phyloP scores from a whole-genome alignment of 192 early-diverging fungal species.

The Coemansia reversa region DNA sequence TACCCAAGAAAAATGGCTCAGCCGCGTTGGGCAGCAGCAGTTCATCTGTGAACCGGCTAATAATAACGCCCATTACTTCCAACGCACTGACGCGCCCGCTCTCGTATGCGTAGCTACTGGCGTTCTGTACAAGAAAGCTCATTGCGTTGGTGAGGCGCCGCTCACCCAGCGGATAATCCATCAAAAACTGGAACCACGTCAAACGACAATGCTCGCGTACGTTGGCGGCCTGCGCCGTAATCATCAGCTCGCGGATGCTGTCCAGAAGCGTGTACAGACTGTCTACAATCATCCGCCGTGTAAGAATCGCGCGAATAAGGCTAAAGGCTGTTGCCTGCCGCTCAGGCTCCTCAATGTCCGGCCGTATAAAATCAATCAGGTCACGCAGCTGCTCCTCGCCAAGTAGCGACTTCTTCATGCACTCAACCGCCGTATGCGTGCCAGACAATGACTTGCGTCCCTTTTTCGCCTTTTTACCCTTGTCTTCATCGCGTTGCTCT shows the following conservation, averaged over 20 bases:
- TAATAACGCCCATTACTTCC: slow-evolving; percentile 79
- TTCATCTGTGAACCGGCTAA: slow-evolving; percentile 76
- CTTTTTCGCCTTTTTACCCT: slow-evolving; percentile 18
- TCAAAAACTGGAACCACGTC: slow-evolving; percentile 83
- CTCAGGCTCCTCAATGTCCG: slow-evolving; percentile 89
- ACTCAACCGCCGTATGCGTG: slow-evolving; percentile 4
- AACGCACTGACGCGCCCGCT: slow-evolving; percentile 88
- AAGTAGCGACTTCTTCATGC: slow-evolving; percentile 32
- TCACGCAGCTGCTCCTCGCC: slow-evolving; percentile 66
- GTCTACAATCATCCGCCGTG: slow-evolving; percentile 78
- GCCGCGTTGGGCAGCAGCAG: slow-evolving; percentile 68
- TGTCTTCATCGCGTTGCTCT: slow-evolving; percentile 10
- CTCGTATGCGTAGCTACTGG: slow-evolving; percentile 83
- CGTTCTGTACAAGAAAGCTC: slow-evolving; percentile 85
- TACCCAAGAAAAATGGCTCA: slow-evolving; percentile 81
- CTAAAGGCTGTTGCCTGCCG: slow-evolving; percentile 80
- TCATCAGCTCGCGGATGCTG: slow-evolving; percentile 74
- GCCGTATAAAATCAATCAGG: slow-evolving; percentile 74
- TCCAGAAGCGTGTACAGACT: slow-evolving; percentile 96
- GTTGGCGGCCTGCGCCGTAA: slow-evolving; percentile 77
- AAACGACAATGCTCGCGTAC: slow-evolving; percentile 82
- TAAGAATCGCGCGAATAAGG: slow-evolving; percentile 83
- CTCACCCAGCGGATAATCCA: slow-evolving; percentile 93
- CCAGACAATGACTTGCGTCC: slow-evolving; percentile 3
- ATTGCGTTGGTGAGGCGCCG: slow-evolving; percentile 79